Base-by-base conservation (phyloP, 805 yeast species). In the Myxozyma neglecta region DNA sequence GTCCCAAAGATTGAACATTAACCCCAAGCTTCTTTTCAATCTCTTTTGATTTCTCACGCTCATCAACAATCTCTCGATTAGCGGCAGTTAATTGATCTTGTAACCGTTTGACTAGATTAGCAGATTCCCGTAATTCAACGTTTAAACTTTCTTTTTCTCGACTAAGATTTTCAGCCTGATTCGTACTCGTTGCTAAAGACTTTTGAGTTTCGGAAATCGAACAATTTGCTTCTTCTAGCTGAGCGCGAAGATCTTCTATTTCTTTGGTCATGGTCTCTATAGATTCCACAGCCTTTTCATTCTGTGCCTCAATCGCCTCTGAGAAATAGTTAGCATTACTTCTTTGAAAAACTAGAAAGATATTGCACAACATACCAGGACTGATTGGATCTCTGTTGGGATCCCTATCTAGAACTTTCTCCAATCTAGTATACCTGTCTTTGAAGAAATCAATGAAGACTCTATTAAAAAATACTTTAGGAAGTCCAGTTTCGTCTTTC, bases 401-500 rank as follows among this genome's bases (percentile, higher is more conserved):
- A 68, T 85, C 90, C 64, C 85, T 87, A 40, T 85, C 85, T 40
- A 93, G 75, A 0, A 96, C 86, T 49, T 85, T 81, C 64, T 81
- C 82, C 34, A 94, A 83, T 60, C 97, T 80, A 36, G 79, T 74
- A 64, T 81, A 84, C 69, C 90, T 88, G 1, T 88, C 94, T 64
- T 85, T 85, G 47, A 94, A 76, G 55, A 91, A 75, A 3, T 76
- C 77, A 2, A 89, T 85, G 71, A 90, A 90, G 1, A 79, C 74
- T 0, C 81, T 71, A 60, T 86, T 87, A 70, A 94, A 87, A 69
- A 82, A 90, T 0, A 93, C 88, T 60, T 85, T 83, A 0, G 98
- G 99, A 46, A 93, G 80, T 0, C 99, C 99, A 1, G 96, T 85
- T 1, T 85, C 86, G 71, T 90, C 97, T 64, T 82, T 81, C 3